phyloP scores from a whole-genome alignment of 2,329 filamentous ascomycete species.

The Paraphaeosphaeria sporulosa region DNA sequence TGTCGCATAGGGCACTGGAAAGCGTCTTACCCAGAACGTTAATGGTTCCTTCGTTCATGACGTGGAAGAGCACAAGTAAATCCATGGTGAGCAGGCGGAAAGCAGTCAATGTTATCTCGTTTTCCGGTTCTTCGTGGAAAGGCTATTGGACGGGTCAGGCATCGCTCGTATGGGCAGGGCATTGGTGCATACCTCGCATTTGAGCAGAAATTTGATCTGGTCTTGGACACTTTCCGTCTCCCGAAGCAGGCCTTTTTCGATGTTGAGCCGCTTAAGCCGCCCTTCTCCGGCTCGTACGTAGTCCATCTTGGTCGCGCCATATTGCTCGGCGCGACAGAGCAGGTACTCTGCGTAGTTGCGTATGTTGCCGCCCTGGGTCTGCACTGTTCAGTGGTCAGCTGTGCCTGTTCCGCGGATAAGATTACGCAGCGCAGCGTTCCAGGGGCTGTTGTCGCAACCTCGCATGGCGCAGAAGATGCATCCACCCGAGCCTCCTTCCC shows the following conservation, averaged over 20 bases:
- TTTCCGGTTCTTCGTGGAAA: conserved; percentile 86
- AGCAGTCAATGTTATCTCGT: conserved; percentile 94
- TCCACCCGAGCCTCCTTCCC: background rate
- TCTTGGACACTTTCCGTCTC: conserved; percentile 91
- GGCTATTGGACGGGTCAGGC: conserved; percentile 62
- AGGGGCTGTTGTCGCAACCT: background rate
- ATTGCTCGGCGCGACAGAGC: conserved; percentile 80
- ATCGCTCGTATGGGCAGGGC: background rate
- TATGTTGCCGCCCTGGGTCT: conserved; percentile 95
- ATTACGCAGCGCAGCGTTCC: background rate
- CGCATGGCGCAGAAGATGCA: background rate
- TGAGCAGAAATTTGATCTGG: conserved; percentile 83
- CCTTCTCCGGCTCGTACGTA: conserved; percentile 86
- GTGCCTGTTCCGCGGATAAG: background rate
- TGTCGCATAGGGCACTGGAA: background rate
- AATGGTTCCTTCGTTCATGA: conserved; percentile 96
- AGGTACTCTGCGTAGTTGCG: conserved; percentile 90
- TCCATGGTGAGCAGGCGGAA: conserved; percentile 92
- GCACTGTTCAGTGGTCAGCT: conserved; percentile 67
- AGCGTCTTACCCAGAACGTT: conserved; percentile 81
- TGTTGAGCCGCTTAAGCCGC: conserved; percentile 81
- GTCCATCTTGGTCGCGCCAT: conserved; percentile 83
- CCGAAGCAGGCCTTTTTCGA: conserved; percentile 90
- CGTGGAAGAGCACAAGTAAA: conserved; percentile 87
- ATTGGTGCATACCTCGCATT: conserved; percentile 77